These are phyloP conservation scores for Xanthoparmelia taractica DNA, from an alignment of 495 filamentous ascomycete species.

Conservation along the genomic window DNA sequence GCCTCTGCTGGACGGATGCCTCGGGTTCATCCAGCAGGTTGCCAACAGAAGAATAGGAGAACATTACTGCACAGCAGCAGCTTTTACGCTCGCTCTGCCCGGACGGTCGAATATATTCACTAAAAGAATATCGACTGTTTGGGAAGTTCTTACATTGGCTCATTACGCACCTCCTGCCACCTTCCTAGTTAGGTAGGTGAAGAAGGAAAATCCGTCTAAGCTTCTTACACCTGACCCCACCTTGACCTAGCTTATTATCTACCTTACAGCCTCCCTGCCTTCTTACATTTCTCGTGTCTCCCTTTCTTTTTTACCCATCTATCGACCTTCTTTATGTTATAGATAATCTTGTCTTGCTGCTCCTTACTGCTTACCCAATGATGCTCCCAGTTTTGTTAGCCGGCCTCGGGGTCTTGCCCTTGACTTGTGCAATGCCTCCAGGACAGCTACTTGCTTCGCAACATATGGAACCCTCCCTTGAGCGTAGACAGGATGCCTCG, in stretches of 20 bases:
- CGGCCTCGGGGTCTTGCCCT: conserved; percentile 6
- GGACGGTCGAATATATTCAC: too few species aligned
- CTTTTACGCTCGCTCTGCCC: too few species aligned
- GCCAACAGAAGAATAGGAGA: too few species aligned
- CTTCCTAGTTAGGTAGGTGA: conserved; percentile 1
- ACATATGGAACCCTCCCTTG: conserved; percentile 8
- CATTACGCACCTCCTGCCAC: too few species aligned
- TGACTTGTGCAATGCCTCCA: conserved; percentile 6
- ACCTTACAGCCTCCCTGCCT: too few species aligned
- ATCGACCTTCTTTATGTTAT: background rate
- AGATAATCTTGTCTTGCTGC: background rate
- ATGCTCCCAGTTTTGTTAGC: conserved; percentile 1
- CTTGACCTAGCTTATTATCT: background rate
- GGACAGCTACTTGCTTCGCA: background rate
- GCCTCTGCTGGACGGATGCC: too few species aligned
- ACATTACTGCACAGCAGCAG: too few species aligned
- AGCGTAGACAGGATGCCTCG: conserved; percentile 11
- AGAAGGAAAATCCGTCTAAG: background rate
- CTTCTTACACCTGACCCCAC: background rate
- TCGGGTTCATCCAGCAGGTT: too few species aligned
- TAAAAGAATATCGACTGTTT: too few species aligned
- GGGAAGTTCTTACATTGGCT: too few species aligned
- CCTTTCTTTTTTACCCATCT: background rate
- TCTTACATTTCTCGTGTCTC: background rate
- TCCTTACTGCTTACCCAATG: background rate